Evolutionary conservation across 2,329 filamentous ascomycete species (phyloP).

Genomic region (Cercospora nicotianae): DNA sequence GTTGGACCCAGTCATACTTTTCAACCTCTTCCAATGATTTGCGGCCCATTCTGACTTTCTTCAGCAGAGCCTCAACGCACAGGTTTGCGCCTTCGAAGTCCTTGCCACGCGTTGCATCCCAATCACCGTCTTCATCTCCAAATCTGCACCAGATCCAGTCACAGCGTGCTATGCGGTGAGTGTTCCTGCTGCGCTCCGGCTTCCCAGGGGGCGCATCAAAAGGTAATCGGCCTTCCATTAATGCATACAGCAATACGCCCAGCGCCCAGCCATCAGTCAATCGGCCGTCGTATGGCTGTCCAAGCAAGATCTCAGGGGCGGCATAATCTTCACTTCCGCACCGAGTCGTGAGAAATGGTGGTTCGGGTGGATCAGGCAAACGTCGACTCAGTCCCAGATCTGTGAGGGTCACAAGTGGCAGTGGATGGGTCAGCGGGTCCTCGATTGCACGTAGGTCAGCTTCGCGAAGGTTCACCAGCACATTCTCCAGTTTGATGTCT

Average conservation of each 20-base stretch:
- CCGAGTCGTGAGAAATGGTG: constrained; percentile 85
- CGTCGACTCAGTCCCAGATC: constrained; percentile 87
- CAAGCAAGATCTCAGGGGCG: constrained; percentile 93
- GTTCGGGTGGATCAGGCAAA: constrained; percentile 69
- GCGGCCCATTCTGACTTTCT: constrained; percentile 72
- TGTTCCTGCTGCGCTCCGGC: constrained; percentile 69
- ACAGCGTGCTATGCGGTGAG: constrained; percentile 89
- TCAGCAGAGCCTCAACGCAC: constrained; percentile 80
- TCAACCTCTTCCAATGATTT: constrained; percentile 74
- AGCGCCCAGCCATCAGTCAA: constrained; percentile 93
- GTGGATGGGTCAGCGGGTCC: constrained; percentile 73
- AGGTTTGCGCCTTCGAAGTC: constrained; percentile 72
- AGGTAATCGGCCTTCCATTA: constrained; percentile 88
- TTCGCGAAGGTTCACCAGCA: constrained; percentile 80
- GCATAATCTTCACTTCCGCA: constrained; percentile 98
- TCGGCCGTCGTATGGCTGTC: constrained; percentile 89
- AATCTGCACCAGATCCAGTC: constrained; percentile 95
- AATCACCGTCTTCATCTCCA: constrained; percentile 80
- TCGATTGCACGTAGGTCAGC: constrained; percentile 60
- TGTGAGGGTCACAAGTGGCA: constrained; percentile 83
- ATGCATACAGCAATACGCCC: constrained; percentile 86
- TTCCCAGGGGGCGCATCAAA: constrained; percentile 87
- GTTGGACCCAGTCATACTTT: constrained; percentile 71
- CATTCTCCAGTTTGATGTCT: constrained; percentile 98
- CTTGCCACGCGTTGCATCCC: constrained; percentile 68